Evolutionary conservation across 1,284 basidiomycete species (phyloP).

Genomic region (Marasmius fiardii): DNA sequence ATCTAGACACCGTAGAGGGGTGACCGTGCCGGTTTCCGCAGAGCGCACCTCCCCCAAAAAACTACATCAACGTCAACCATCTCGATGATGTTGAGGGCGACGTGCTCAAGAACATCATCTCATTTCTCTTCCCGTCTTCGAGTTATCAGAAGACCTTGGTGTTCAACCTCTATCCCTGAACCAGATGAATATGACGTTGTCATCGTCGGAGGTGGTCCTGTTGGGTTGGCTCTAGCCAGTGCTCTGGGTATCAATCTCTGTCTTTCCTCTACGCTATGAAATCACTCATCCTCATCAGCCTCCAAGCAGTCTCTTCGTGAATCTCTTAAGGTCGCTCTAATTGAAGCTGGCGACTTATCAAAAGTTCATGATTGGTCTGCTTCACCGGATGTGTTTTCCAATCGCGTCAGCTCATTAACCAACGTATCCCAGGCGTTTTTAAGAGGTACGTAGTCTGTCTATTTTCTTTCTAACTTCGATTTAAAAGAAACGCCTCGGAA

Average conservation of each 20-base stretch:
- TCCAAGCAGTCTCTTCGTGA: constrained; percentile 47
- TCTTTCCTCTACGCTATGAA: neutral
- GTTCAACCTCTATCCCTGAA: neutral
- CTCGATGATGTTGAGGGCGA: neutral
- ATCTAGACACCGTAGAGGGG: too few relatives aligned
- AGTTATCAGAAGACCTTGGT: neutral
- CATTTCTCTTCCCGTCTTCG: neutral
- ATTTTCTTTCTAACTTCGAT: constrained; percentile 2
- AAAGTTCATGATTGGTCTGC: constrained; percentile 69
- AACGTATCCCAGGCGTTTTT: constrained; percentile 79
- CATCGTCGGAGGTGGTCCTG: constrained; percentile 93
- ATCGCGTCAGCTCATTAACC: constrained; percentile 88
- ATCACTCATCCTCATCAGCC: constrained; percentile 34
- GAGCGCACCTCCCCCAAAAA: too few relatives aligned
- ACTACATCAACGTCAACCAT: too few relatives aligned
- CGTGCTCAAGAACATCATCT: neutral
- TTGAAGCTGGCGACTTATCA: constrained; percentile 79
- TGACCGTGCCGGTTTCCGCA: too few relatives aligned
- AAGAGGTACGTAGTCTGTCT: constrained; percentile 42
- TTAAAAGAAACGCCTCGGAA: constrained; percentile 1
- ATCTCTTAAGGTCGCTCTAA: constrained; percentile 60
- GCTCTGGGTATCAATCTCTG: constrained; percentile 68
- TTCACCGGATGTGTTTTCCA: constrained; percentile 65
- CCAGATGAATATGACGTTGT: constrained; percentile 76
- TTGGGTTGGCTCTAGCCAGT: constrained; percentile 85